Evolutionary conservation across 2,329 filamentous ascomycete species (phyloP).

Genomic region (Aspergillus sp.): DNA sequence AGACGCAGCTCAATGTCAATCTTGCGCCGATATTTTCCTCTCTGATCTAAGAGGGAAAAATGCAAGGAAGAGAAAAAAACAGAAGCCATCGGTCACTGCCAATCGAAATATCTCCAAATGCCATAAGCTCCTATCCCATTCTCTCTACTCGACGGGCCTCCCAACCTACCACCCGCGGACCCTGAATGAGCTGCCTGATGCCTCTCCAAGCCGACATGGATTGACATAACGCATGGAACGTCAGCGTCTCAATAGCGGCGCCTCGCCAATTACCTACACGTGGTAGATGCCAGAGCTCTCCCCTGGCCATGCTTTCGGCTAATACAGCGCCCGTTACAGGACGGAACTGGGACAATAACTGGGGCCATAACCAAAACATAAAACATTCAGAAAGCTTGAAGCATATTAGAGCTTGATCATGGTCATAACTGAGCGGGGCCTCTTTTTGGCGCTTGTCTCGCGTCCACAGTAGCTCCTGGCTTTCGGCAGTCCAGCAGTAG

Average conservation of each 20-base stretch:
- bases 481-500: not conserved
- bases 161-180: not conserved
- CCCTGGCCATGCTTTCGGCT: not conserved
- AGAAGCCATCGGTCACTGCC: too few species aligned
- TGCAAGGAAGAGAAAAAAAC: too few species aligned
- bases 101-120: too few species aligned
- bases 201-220: not conserved
- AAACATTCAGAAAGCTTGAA: not conserved
- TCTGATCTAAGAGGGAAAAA: too few species aligned
- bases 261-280: not conserved
- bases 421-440: not conserved
- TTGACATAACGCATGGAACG: not conserved
- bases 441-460: constrained; percentile 9
- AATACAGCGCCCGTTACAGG: not conserved
- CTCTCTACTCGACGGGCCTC: not conserved
- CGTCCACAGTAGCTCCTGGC: not conserved
- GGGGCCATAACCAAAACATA: not conserved
- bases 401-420: not conserved
- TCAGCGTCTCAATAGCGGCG: not conserved
- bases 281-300: not conserved
- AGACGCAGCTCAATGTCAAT: too few species aligned
- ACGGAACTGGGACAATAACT: not conserved
- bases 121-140: too few species aligned
- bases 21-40: too few species aligned
- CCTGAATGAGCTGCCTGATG: not conserved